phyloP scores from a whole-genome alignment of 331 rosid species.

The Prunus yedoensis region DNA sequence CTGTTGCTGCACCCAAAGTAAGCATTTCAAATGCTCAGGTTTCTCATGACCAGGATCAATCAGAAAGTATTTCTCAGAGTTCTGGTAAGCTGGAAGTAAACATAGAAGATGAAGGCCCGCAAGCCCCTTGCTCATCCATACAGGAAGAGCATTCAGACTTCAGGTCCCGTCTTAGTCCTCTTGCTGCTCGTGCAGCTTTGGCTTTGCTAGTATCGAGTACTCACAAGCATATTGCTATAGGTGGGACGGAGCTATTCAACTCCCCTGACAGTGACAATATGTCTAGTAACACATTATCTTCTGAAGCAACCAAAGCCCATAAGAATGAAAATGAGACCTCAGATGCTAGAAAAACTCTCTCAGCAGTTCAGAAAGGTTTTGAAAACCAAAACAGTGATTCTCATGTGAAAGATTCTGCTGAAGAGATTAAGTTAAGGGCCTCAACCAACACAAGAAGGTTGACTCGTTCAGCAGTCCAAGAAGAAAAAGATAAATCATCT shows the following conservation, averaged over 20 bases:
- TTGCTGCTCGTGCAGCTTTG: constrained; percentile 25
- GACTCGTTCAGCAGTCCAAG: constrained; percentile 9
- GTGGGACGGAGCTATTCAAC: constrained; percentile 25
- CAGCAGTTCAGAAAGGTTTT: constrained; percentile 1
- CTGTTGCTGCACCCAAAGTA: not conserved
- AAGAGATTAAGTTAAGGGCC: constrained; percentile 11
- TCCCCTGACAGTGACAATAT: not conserved
- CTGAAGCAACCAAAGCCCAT: not conserved
- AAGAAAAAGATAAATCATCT: not conserved
- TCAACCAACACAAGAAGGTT: constrained; percentile 5
- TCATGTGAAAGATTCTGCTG: not conserved
- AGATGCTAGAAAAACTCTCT: constrained; percentile 7
- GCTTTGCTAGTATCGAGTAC: constrained; percentile 21
- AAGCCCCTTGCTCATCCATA: constrained; percentile 5
- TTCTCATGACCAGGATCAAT: constrained; percentile 6
- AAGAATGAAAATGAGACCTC: not conserved
- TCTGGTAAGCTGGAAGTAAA: constrained; percentile 6
- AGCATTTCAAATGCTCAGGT: constrained; percentile 14
- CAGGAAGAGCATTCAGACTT: constrained; percentile 17
- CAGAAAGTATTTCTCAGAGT: not conserved
- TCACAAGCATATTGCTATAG: constrained; percentile 7
- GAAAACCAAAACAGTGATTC: constrained; percentile 2
- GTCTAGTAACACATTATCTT: not conserved
- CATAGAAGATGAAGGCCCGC: constrained; percentile 1
- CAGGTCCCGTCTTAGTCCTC: constrained; percentile 29